phyloP scores from a whole-genome alignment of 345 rosid species.

The Pugionium cornutum region DNA sequence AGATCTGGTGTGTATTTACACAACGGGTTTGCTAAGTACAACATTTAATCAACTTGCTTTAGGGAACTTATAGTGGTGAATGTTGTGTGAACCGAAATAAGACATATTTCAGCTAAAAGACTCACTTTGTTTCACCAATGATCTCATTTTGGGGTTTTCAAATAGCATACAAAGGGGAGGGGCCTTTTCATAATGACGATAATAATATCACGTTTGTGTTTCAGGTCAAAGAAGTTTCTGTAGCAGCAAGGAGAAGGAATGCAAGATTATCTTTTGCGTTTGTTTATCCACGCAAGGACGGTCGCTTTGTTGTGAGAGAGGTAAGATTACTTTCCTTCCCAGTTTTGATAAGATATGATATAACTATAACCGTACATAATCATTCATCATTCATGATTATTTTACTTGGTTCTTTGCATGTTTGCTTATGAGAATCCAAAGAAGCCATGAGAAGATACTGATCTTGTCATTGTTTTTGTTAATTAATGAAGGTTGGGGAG shows the following conservation, averaged over 20 bases:
- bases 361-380: neutral
- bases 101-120: neutral
- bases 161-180: neutral
- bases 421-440: conserved; percentile 3
- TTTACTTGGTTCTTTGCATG: conserved; percentile 3
- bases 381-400: neutral
- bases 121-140: neutral
- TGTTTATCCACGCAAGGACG: conserved; percentile 80
- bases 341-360: neutral
- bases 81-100: neutral
- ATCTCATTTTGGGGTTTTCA: neutral
- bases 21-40: neutral
- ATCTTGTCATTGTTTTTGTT: conserved; percentile 24
- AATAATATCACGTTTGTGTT: conserved; percentile 10
- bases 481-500: conserved; percentile 65
- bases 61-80: neutral
- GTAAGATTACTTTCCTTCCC: conserved; percentile 39
- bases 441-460: conserved; percentile 13
- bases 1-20: conserved; percentile 62
- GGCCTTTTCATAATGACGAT: neutral
- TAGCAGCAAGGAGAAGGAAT: conserved; percentile 86
- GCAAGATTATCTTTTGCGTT: conserved; percentile 92
- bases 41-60: neutral
- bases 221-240: conserved; percentile 89
- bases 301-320: conserved; percentile 75